These are phyloP conservation scores for Pseudofabraea citricarpa DNA, from an alignment of 2,329 filamentous ascomycete genomes.

Conservation along the genomic window DNA sequence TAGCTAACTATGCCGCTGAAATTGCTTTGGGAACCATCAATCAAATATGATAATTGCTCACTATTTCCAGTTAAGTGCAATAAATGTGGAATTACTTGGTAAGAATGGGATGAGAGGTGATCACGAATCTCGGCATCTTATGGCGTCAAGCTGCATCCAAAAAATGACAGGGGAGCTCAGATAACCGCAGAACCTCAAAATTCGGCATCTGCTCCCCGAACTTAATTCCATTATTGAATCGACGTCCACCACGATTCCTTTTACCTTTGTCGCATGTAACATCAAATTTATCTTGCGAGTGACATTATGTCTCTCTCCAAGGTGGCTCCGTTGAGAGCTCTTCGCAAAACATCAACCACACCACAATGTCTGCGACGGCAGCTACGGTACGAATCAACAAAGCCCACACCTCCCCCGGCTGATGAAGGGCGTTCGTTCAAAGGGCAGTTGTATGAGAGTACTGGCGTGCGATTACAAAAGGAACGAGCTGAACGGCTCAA, in stretches of 20 bases:
- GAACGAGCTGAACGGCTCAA: conserved; percentile 50
- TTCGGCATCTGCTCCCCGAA: too few species aligned
- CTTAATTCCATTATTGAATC: too few species aligned
- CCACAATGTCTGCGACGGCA: conserved; percentile 14
- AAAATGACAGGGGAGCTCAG: conserved; percentile 1
- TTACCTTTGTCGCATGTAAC: background rate
- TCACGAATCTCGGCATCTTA: background rate
- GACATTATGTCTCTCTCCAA: conserved; percentile 17
- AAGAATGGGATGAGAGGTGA: background rate
- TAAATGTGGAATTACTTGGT: background rate
- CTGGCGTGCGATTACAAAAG: conserved; percentile 47
- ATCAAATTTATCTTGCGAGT: background rate
- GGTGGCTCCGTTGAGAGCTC: conserved; percentile 18
- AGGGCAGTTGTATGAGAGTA: conserved; percentile 56
- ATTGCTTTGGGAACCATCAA: too few species aligned
- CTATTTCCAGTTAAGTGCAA: conserved; percentile 1
- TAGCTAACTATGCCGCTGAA: too few species aligned
- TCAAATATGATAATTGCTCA: too few species aligned
- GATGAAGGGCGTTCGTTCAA: conserved; percentile 38
- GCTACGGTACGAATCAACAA: conserved; percentile 20
- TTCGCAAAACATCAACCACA: conserved; percentile 11
- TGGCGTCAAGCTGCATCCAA: background rate
- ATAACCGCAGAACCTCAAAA: too few species aligned
- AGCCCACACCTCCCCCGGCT: background rate
- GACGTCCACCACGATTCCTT: too few species aligned